These are phyloP conservation scores for Tylopilus subfusipes DNA, from an alignment of 768 basidiomycete genomes.

Conservation along the genomic window DNA sequence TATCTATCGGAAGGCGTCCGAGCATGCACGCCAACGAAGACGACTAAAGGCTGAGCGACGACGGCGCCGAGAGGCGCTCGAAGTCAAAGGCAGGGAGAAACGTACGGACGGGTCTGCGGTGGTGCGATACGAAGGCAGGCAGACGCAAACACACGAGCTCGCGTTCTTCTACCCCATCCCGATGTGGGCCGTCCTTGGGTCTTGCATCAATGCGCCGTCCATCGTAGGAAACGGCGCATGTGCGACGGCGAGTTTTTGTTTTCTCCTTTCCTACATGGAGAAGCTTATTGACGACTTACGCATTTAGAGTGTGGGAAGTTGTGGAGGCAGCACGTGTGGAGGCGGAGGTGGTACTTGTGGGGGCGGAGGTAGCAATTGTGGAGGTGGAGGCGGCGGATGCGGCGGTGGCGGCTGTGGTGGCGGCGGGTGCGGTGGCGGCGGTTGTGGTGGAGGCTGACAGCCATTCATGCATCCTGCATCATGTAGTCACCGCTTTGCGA, in stretches of 20 bases:
- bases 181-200: background rate
- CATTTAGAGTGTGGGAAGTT: conserved; percentile 3
- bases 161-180: conserved; percentile 15
- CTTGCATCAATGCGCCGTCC: background rate
- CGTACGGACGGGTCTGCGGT: background rate
- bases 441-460: background rate
- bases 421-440: background rate
- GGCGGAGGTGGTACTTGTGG: background rate
- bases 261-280: too few species aligned
- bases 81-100: background rate
- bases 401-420: background rate
- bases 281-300: background rate
- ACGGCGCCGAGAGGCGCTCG: background rate
- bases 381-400: background rate
- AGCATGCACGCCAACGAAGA: conserved; percentile 8
- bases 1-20: conserved; percentile 7
- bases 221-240: background rate
- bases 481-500: too few species aligned
- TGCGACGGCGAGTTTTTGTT: conserved; percentile 3
- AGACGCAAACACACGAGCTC: background rate
- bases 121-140: background rate
- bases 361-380: background rate
- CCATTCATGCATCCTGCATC: too few species aligned
- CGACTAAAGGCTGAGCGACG: conserved; percentile 10
- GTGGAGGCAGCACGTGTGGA: background rate